phyloP scores from a whole-genome alignment of 257 asterid genomes.

The Parsonsia alboflavescens region DNA sequence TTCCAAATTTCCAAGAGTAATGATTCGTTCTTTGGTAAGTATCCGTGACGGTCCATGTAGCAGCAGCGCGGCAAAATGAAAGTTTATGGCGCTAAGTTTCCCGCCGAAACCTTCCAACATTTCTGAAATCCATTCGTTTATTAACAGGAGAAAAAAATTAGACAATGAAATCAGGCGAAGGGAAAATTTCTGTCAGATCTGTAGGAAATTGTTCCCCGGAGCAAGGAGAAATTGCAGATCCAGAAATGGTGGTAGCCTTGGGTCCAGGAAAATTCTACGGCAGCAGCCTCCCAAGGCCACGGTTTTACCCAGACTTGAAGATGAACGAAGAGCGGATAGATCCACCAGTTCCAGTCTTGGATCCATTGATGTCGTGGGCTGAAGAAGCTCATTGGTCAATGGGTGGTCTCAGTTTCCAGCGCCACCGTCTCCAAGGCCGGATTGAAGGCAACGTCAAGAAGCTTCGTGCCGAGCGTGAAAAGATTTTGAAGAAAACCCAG shows the following conservation, averaged over 20 bases:
- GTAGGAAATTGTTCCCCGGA: neutral
- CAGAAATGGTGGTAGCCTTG: conserved; percentile 57
- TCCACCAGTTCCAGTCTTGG: conserved; percentile 70
- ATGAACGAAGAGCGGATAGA: conserved; percentile 54
- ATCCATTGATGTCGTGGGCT: conserved; percentile 73
- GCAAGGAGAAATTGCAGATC: neutral
- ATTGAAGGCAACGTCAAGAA: conserved; percentile 77
- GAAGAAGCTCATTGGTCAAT: conserved; percentile 92
- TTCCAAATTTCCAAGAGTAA: too few species aligned
- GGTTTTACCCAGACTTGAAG: conserved; percentile 59
- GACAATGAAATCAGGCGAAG: neutral
- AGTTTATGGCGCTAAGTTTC: neutral
- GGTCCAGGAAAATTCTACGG: conserved; percentile 94
- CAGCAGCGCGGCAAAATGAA: neutral
- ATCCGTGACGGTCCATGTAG: neutral
- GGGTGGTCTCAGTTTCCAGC: conserved; percentile 79
- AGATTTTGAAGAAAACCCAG: conserved; percentile 14
- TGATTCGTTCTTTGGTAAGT: neutral
- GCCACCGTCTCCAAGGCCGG: conserved; percentile 88
- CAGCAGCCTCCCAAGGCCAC: conserved; percentile 85
- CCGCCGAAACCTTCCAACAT: conserved; percentile 11
- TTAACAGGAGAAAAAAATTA: neutral
- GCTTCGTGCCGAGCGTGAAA: conserved; percentile 57
- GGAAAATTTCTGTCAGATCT: neutral
- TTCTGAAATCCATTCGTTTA: neutral